Percentiles rank a stretch among this genome's conserved stretches.
Evolutionary conservation across 768 basidiomycete species (phyloP).

Genomic region (Amanita exitialis): DNA sequence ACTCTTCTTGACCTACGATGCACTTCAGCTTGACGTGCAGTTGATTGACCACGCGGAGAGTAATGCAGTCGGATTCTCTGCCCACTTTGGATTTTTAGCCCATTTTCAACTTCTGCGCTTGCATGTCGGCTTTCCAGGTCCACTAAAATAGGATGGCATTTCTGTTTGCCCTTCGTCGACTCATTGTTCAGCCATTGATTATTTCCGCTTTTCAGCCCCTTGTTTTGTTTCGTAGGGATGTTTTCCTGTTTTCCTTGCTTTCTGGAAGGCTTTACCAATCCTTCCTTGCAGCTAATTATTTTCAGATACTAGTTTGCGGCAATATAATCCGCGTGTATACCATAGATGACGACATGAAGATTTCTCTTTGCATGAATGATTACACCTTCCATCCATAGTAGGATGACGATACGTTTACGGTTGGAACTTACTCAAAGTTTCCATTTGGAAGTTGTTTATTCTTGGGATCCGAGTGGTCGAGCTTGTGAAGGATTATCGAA

Average conservation of each 20-base stretch:
- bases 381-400: conserved; percentile 43
- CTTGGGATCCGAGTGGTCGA: conserved; percentile 1
- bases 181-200: background rate
- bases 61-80: conserved; percentile 18
- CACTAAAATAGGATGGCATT: conserved; percentile 17
- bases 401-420: background rate
- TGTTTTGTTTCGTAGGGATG: background rate
- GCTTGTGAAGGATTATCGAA: background rate
- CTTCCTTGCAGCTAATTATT: conserved; percentile 60
- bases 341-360: conserved; percentile 66
- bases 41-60: conserved; percentile 13
- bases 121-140: conserved; percentile 34
- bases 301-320: conserved; percentile 2
- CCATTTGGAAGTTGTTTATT: conserved; percentile 43
- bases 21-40: conserved; percentile 1
- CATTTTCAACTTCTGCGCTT: conserved; percentile 28
- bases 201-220: background rate
- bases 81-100: conserved; percentile 25
- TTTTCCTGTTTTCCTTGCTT: conserved; percentile 4
- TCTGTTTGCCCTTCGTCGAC: conserved; percentile 7
- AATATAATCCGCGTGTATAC: conserved; percentile 25
- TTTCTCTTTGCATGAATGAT: conserved; percentile 76
- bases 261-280: conserved; percentile 22
- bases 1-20: background rate
- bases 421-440: conserved; percentile 42